Evolutionary conservation across 225 moss, liverwort and hornwort species (phyloP).

Genomic region (Antitrichia curtipendula): DNA sequence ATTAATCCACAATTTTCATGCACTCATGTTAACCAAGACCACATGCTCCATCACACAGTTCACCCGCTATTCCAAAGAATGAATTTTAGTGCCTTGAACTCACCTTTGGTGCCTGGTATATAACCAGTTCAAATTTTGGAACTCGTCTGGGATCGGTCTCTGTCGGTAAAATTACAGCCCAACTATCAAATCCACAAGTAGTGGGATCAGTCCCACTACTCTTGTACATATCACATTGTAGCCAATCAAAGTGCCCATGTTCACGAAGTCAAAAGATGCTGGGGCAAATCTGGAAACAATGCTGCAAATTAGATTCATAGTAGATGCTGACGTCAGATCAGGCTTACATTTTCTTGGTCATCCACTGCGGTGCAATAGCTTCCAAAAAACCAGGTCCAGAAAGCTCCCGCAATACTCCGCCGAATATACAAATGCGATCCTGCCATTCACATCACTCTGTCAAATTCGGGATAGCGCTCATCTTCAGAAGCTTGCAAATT

Average conservation of each 20-base stretch:
- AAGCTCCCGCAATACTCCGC: constrained; percentile 43
- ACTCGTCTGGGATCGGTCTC: constrained; percentile 50
- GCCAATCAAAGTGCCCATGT: neutral
- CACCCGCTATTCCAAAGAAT: neutral
- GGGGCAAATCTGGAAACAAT: neutral
- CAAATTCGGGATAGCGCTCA: neutral
- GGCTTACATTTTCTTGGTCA: constrained; percentile 78
- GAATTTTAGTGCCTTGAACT: neutral
- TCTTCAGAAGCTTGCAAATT: neutral
- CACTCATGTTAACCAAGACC: neutral
- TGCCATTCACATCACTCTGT: constrained; percentile 1
- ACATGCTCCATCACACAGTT: neutral
- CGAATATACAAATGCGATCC: constrained; percentile 61
- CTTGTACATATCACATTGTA: neutral
- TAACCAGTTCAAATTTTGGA: constrained; percentile 68
- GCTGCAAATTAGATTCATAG: neutral
- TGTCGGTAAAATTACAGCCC: constrained; percentile 75
- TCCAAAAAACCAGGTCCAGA: constrained; percentile 81
- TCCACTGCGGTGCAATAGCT: constrained; percentile 44
- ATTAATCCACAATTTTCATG: neutral
- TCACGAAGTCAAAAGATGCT: neutral
- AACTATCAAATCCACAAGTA: constrained; percentile 29
- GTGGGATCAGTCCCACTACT: neutral
- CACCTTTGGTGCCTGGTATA: constrained; percentile 85
- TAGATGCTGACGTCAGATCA: constrained; percentile 5